Conservation (phyloP, 2,329 filamentous ascomycete genomes). For the Xylariales sp. region DNA sequence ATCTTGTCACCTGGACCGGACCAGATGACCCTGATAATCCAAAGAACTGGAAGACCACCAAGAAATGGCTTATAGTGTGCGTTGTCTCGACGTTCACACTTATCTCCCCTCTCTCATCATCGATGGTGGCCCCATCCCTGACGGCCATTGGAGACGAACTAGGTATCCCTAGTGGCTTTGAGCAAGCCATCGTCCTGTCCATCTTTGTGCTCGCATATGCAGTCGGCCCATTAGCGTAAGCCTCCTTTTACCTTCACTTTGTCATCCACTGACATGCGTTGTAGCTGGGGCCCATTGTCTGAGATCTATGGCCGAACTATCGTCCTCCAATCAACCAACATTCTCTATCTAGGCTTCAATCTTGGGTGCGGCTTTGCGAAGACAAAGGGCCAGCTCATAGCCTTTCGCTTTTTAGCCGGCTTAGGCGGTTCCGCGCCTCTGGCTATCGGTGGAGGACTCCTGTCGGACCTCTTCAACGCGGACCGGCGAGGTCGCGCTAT, state of each 20-base stretch:
- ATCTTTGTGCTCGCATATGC: constrained; percentile 52
- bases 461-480: constrained; percentile 43
- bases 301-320: constrained; percentile 52
- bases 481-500: constrained; percentile 61
- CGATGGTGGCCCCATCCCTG: constrained; percentile 51
- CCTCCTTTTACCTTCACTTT: neutral
- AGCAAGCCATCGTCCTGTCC: constrained; percentile 38
- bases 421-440: constrained; percentile 54
- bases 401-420: constrained; percentile 54
- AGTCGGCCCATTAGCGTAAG: constrained; percentile 42
- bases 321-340: constrained; percentile 49
- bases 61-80: constrained; percentile 54
- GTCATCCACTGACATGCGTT: neutral
- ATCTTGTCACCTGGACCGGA: constrained; percentile 46
- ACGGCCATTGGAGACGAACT: constrained; percentile 49
- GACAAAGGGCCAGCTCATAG: constrained; percentile 49
- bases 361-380: constrained; percentile 53
- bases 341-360: constrained; percentile 49
- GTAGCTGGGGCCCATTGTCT: constrained; percentile 42
- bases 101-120: constrained; percentile 55
- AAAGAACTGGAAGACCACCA: constrained; percentile 49
- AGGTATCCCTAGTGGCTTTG: constrained; percentile 40
- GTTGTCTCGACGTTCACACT: constrained; percentile 55
- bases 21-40: constrained; percentile 47
- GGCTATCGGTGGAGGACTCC: constrained; percentile 29